These are phyloP conservation scores for Microsporum ferrugineum DNA, from an alignment of 2,329 filamentous ascomycete species.

Conservation along the genomic window DNA sequence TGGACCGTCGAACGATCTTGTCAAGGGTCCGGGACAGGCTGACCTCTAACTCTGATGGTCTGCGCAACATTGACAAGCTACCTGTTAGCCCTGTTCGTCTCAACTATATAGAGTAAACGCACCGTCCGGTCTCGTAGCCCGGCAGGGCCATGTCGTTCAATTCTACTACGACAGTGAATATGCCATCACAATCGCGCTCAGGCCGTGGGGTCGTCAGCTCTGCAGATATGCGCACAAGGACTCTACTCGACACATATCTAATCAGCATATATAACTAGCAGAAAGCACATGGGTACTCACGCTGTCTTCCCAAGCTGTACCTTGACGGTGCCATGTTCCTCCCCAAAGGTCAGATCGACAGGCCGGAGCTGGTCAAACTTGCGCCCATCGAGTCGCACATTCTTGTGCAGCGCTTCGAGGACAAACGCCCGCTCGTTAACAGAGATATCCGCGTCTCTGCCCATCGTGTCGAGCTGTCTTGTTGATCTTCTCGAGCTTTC, in stretches of 20 bases:
- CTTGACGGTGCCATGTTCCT: conserved; percentile 83
- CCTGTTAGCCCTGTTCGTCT: background rate
- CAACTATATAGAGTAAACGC: conserved; percentile 15
- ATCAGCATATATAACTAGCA: background rate
- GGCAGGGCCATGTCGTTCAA: conserved; percentile 87
- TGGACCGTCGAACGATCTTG: conserved; percentile 84
- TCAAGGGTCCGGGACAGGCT: conserved; percentile 81
- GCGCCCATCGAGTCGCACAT: conserved; percentile 74
- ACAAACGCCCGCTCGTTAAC: conserved; percentile 81
- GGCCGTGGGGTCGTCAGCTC: conserved; percentile 75
- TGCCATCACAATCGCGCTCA: conserved; percentile 87
- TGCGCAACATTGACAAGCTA: conserved; percentile 18
- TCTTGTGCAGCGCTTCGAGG: conserved; percentile 66
- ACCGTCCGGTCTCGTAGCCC: conserved; percentile 73
- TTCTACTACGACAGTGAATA: conserved; percentile 86
- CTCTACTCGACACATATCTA: conserved; percentile 39
- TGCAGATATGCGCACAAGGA: conserved; percentile 74
- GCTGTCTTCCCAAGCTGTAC: conserved; percentile 82
- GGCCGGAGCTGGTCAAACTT: conserved; percentile 67
- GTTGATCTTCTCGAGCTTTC: background rate
- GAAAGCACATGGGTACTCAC: conserved; percentile 36
- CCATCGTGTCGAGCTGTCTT: conserved; percentile 8
- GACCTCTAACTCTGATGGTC: conserved; percentile 72
- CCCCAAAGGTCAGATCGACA: conserved; percentile 68
- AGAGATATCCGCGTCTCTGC: conserved; percentile 53